A percentile compares a stretch with the other conserved stretches of the same genome.
phyloP scores from a whole-genome alignment of 1,139 yeast species.

The Hyphopichia buzzinii region DNA sequence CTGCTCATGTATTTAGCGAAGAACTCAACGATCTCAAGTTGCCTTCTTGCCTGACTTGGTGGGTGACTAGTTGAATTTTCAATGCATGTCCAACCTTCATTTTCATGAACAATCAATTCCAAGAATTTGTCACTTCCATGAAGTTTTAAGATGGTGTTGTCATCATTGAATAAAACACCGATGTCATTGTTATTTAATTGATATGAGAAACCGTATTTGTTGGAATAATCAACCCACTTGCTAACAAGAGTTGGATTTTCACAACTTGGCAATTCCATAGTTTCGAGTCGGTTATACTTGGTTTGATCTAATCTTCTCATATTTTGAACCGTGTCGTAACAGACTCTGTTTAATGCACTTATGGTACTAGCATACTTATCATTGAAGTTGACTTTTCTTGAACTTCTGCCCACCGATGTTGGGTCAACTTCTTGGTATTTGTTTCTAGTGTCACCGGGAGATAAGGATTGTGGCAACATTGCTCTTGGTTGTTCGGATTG shows the following conservation, averaged over 20 bases:
- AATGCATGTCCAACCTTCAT: conserved; percentile 72
- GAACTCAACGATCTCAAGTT: conserved; percentile 78
- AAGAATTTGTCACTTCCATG: conserved; percentile 64
- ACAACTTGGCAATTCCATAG: conserved; percentile 42
- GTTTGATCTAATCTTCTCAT: conserved; percentile 41
- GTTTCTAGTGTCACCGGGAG: conserved; percentile 88
- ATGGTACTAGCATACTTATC: conserved; percentile 40
- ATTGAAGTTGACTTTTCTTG: conserved; percentile 43
- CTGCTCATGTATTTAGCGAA: conserved; percentile 83
- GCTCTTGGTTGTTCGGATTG: conserved; percentile 68
- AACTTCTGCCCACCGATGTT: conserved; percentile 34
- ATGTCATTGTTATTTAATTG: conserved; percentile 87
- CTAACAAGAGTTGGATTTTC: conserved; percentile 75
- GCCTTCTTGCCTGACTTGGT: conserved; percentile 63
- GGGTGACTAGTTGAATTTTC: conserved; percentile 56
- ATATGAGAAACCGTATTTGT: conserved; percentile 93
- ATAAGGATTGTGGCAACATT: conserved; percentile 80
- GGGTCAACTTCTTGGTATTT: conserved; percentile 76
- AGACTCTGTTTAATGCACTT: conserved; percentile 35
- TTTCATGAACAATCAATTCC: conserved; percentile 56
- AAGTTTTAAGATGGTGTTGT: conserved; percentile 71
- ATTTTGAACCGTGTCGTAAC: conserved; percentile 42
- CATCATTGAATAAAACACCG: conserved; percentile 88
- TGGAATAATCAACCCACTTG: conserved; percentile 98
- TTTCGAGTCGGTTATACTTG: conserved; percentile 31